Evolutionary conservation across 495 filamentous ascomycete species (phyloP).

Genomic region (Halenospora varia): DNA sequence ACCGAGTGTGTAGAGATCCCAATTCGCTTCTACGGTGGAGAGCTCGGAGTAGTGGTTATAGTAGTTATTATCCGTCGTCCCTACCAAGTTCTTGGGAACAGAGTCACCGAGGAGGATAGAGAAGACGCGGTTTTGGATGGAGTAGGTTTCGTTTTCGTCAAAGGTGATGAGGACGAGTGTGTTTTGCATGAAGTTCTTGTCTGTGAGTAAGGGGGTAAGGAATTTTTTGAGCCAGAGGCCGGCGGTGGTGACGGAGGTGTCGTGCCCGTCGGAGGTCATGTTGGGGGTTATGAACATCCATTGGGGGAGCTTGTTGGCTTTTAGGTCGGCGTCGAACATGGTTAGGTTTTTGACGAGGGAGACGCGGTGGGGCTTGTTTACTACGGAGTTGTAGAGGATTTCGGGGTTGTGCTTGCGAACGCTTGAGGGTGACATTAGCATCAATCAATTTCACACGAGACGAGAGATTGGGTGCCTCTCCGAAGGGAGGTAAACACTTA

Average conservation of each 20-base stretch:
- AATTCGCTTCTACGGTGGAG: conserved; percentile 61
- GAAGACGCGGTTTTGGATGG: conserved; percentile 52
- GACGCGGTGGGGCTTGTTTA: conserved; percentile 47
- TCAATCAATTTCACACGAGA: too few species aligned
- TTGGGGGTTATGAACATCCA: conserved; percentile 76
- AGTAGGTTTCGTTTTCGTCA: conserved; percentile 59
- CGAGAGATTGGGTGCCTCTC: too few species aligned
- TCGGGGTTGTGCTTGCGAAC: conserved; percentile 77
- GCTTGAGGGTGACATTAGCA: too few species aligned
- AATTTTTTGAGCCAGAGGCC: conserved; percentile 55
- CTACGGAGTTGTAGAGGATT: conserved; percentile 55
- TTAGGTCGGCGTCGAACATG: conserved; percentile 54
- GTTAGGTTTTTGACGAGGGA: conserved; percentile 66
- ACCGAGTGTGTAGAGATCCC: conserved; percentile 31
- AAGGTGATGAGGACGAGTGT: conserved; percentile 65
- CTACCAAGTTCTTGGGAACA: conserved; percentile 50
- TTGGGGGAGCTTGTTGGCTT: conserved; percentile 56
- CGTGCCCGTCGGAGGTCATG: conserved; percentile 66
- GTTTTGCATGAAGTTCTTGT: conserved; percentile 64
- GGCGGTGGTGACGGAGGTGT: conserved; percentile 58
- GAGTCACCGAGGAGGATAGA: conserved; percentile 64
- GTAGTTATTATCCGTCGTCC: conserved; percentile 60
- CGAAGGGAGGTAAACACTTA: too few species aligned
- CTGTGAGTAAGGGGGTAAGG: conserved; percentile 56
- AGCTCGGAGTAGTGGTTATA: conserved; percentile 72